Conservation (phyloP, 2,329 filamentous ascomycete genomes). For the Penicillium sp. region DNA sequence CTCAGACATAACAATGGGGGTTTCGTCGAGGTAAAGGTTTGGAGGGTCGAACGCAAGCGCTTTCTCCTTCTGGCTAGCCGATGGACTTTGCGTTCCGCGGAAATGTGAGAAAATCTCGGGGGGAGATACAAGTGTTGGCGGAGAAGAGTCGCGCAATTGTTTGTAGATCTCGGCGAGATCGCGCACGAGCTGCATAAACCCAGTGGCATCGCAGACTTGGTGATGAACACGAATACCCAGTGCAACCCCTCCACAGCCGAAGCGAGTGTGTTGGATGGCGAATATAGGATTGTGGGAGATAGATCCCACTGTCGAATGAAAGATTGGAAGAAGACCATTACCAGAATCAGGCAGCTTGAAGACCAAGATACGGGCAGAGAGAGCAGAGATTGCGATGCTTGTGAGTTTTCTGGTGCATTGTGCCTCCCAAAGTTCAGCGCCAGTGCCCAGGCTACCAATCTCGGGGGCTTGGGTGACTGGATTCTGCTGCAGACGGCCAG, state of each 20-base stretch:
- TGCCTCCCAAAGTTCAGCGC: constrained; percentile 7
- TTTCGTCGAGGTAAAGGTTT: neutral
- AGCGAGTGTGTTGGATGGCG: constrained; percentile 8
- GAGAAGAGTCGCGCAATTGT: constrained; percentile 2
- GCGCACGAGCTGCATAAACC: neutral
- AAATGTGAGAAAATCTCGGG: neutral
- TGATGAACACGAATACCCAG: constrained; percentile 9
- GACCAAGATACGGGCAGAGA: neutral
- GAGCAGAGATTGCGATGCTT: neutral
- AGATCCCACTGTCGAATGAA: neutral
- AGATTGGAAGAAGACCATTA: constrained; percentile 1
- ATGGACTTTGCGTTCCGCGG: neutral
- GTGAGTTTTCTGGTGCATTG: neutral
- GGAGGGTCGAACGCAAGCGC: neutral
- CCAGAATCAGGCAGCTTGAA: neutral
- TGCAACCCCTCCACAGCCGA: constrained; percentile 7
- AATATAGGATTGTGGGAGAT: constrained; percentile 1
- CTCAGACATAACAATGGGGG: neutral
- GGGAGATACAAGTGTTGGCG: neutral
- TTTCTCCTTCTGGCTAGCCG: neutral
- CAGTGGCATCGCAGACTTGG: constrained; percentile 7
- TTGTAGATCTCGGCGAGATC: constrained; percentile 7
- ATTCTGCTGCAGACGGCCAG: constrained; percentile 3
- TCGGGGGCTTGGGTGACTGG: neutral
- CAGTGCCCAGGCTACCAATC: neutral